phyloP scores from a whole-genome alignment of 1,139 yeast species.

The Yamadazyma spencermartinsiae region DNA sequence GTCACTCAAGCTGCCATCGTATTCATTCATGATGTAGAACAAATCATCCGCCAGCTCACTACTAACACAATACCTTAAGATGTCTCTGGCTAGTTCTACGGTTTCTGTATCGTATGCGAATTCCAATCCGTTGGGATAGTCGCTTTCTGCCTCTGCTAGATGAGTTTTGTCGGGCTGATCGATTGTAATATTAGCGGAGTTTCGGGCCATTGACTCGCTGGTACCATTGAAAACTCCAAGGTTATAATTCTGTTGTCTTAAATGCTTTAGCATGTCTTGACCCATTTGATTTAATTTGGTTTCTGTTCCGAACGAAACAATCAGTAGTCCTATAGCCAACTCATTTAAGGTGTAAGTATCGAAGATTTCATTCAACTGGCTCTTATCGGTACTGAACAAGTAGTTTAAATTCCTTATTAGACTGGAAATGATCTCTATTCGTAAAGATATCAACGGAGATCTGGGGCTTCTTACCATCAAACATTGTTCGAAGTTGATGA shows the following conservation, averaged over 20 bases:
- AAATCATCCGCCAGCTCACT: slow-evolving; percentile 80
- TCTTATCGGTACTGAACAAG: slow-evolving; percentile 29
- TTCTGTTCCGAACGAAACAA: slow-evolving; percentile 58
- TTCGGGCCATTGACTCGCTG: slow-evolving; percentile 44
- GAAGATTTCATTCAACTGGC: slow-evolving; percentile 33
- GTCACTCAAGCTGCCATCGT: slow-evolving; percentile 7
- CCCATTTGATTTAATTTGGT: slow-evolving; percentile 37
- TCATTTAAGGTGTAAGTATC: slow-evolving; percentile 48
- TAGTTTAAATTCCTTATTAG: slow-evolving; percentile 35
- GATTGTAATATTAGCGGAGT: slow-evolving; percentile 32
- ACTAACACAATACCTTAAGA: slow-evolving; percentile 67
- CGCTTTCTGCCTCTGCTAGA: slow-evolving; percentile 38
- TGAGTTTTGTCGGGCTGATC: slow-evolving; percentile 12
- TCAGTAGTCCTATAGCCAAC: slow-evolving; percentile 51
- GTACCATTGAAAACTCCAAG: slow-evolving; percentile 38
- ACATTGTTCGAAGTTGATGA: slow-evolving; percentile 55
- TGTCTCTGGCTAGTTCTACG: slow-evolving; percentile 69
- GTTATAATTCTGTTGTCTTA: slow-evolving; percentile 26
- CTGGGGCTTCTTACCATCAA: slow-evolving; percentile 49
- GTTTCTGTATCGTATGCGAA: slow-evolving; percentile 63
- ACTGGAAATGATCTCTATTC: slow-evolving; percentile 46
- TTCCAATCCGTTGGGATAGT: slow-evolving; percentile 58
- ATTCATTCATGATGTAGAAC: slow-evolving; percentile 58
- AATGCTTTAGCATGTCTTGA: slow-evolving; percentile 27
- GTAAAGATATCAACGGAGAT: slow-evolving; percentile 36